Base-by-base conservation (phyloP, 108 stramenopile genomes). In the Hondaea fermentalgiana region DNA sequence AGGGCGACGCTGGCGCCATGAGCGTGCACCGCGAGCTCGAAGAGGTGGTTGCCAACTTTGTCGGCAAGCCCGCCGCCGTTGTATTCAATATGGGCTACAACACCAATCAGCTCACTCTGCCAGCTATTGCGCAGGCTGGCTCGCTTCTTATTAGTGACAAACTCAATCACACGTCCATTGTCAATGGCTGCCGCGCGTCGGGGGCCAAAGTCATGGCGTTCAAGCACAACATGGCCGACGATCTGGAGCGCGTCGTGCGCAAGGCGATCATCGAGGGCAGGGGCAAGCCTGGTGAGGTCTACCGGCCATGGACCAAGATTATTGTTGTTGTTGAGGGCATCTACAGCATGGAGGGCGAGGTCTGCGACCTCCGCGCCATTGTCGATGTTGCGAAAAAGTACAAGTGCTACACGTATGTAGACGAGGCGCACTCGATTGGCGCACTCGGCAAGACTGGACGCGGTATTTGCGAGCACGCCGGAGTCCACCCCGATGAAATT, bases 321-420 rank as follows among this genome's bases (percentile, higher is more conserved):
- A 88, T 99, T 88, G 97, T 99, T 0, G 91, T 99, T 87, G 98
- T 99, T 25, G 99, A 99, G 93, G 99, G 99, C 58, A 97, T 99
- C 60, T 99, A 99, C 94, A 94, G 93, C 60, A 99, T 99, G 99
- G 99, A 99, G 93, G 99, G 99, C 53, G 99, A 98, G 92, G 96
- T 98, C 87, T 97, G 96, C 88, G 94, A 98, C 93, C 93, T 99
- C 72, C 83, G 92, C 35, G 95, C 93, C 72, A 95, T 99, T 60
- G 98, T 98, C 14, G 89, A 89, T 14, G 97, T 98, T 5, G 95
- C 93, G 88, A 99, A 99, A 93, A 96, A 95, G 92, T 98, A 98
- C 88, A 97, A 97, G 55, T 96, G 96, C 47, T 97, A 96, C 88
- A 89, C 96, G 3, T 97, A 97, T 60, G 92, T 99, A 42, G 99